Percentiles rank a stretch among this genome's conserved stretches.
Conservation (phyloP, 352 stramenopile species). For the Sclerospora graminicola region DNA sequence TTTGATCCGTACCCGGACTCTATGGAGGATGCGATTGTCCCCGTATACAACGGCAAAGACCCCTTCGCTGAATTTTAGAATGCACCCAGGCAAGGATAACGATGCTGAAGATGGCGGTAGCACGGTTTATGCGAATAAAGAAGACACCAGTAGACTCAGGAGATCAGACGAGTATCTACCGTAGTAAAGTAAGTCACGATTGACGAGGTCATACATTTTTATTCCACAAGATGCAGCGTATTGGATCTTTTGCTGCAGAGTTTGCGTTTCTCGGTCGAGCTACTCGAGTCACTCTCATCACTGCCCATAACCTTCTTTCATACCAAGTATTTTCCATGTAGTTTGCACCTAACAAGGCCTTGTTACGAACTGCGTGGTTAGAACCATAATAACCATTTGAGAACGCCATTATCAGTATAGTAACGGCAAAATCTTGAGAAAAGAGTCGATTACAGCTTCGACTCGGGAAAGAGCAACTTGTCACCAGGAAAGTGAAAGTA, state of each 20-base stretch:
- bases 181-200: no score
- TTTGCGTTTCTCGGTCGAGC: no score
- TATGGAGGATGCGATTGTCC: conserved; percentile 82
- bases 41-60: conserved; percentile 89
- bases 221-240: conserved; percentile 16
- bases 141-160: no score
- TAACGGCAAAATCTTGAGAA: no score
- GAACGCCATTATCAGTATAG: no score
- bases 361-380: no score
- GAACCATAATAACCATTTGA: no score
- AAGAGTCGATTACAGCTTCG: conserved; percentile 39
- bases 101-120: conserved; percentile 3
- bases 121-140: conserved; percentile 4
- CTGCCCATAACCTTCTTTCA: no score
- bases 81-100: neutral
- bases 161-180: no score
- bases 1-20: conserved; percentile 96
- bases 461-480: conserved; percentile 58
- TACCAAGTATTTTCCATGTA: neutral
- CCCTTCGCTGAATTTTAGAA: conserved; percentile 90
- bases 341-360: no score
- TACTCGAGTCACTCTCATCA: no score
- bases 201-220: conserved; percentile 22
- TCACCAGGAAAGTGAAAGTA: conserved; percentile 66
- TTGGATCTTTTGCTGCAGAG: conserved; percentile 1